Base-by-base conservation (phyloP, 805 yeast genomes). In the Sugiyamaella americana region DNA sequence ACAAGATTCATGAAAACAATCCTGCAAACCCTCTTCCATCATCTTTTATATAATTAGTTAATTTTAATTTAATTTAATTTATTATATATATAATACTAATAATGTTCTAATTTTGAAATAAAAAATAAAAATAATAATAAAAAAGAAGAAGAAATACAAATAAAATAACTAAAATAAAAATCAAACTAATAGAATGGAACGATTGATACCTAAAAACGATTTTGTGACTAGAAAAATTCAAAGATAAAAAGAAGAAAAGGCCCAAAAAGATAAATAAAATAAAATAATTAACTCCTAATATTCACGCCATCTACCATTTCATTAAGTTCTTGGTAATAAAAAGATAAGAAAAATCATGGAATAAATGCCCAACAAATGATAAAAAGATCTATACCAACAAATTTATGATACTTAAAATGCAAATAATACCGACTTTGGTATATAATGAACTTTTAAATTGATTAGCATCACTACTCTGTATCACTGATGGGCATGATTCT, bases 281-380 rank as follows among this genome's bases (percentile, higher is more conserved):
- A n/a, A n/a, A n/a, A n/a, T n/a, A n/a, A n/a, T n/a, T n/a, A n/a
- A n/a, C n/a, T n/a, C n/a, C n/a, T n/a, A n/a, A n/a, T n/a, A n/a
- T n/a, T n/a, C n/a, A n/a, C n/a, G n/a, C n/a, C n/a, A n/a, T n/a
- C n/a, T n/a, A n/a, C n/a, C n/a, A n/a, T n/a, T n/a, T n/a, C n/a
- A n/a, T n/a, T n/a, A n/a, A n/a, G n/a, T n/a, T n/a, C n/a, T n/a
- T n/a, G n/a, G n/a, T n/a, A n/a, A n/a, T n/a, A n/a, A n/a, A n/a
- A n/a, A n/a, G n/a, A n/a, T n/a, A n/a, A n/a, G n/a, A n/a, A n/a
- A n/a, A n/a, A n/a, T n/a, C n/a, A n/a, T n/a, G n/a, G n/a, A n/a
- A n/a, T n/a, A n/a, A n/a, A n/a, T n/a, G n/a, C n/a, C n/a, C n/a
- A 47, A 47, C 19, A 18, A 47, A 35, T 36, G 37, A 24, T 4